Evolutionary conservation across 495 filamentous ascomycete genomes (phyloP), one percentile per base, ranked within the genome.

Genomic region (Aspergillus indologenus): DNA sequence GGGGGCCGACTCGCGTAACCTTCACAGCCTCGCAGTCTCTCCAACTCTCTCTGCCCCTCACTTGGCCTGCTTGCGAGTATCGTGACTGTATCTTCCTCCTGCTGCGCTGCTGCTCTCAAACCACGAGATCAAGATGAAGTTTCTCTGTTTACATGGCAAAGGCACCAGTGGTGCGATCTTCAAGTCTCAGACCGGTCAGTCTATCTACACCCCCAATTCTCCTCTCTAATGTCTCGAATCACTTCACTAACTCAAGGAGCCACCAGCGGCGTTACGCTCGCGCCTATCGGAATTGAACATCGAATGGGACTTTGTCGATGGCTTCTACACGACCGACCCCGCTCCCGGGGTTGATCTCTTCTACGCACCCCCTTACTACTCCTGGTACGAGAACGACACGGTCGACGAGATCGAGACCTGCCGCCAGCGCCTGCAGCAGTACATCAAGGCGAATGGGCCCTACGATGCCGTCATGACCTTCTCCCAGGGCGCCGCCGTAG

Each of bases 81-180:
- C 5, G 2, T 15, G 34, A 40, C 34, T 8, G 34, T 11, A 18
- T 51, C 22, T 31, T n/a, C n/a, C 48, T 24, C 23, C 9, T 4
- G 3, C 17, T 31, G 17, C 22, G 15, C 21, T 31, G n/a, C n/a
- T n/a, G 21, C 21, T 7, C 20, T 5, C 47, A 50, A n/a, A 31
- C 24, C 21, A 31, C 5, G 19, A 26, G 4, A 34, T 31, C 56
- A 68, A 46, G 20, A 86, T 87, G 78, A 79, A 73, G 60, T 66
- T 88, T 54, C 80, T 89, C 45, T 84, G 83, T 58, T 82, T 88
- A 18, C 85, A 89, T 65, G 86, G 83, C 9, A 76, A 78, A 58
- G 85, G 84, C 29, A 87, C 85, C 29, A 86, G 82, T 61, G 77
- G 68, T 43, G 57, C 68, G 0, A 84, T 85, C 56, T 84, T 88